Percentiles rank a stretch among this genome's conserved stretches.
These are phyloP conservation scores for Nectriaceae sp. DNA, from an alignment of 2,329 filamentous ascomycete genomes.

Conservation along the genomic window DNA sequence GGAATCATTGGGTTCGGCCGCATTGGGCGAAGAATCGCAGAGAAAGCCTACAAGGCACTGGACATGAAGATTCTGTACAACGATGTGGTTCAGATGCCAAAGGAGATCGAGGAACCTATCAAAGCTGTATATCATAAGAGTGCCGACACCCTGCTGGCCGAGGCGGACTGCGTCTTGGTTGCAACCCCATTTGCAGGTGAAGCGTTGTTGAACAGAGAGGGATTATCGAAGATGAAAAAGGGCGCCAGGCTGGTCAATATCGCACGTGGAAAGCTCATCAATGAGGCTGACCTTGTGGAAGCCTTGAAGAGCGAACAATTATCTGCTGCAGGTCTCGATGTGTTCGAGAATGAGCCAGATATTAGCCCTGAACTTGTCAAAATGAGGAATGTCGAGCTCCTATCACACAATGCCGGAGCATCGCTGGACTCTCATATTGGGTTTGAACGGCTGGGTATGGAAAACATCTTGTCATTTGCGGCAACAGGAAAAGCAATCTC, in stretches of 20 bases:
- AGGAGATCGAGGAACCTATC: constrained; percentile 13
- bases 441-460: constrained; percentile 27
- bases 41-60: constrained; percentile 28
- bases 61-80: constrained; percentile 33
- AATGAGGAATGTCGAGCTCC: constrained; percentile 29
- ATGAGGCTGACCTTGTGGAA: constrained; percentile 68
- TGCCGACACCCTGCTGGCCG: constrained; percentile 22
- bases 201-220: constrained; percentile 41
- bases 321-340: constrained; percentile 66
- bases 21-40: constrained; percentile 27
- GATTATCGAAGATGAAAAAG: constrained; percentile 71
- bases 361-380: constrained; percentile 27
- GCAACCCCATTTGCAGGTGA: constrained; percentile 27
- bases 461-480: constrained; percentile 25
- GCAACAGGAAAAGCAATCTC: constrained; percentile 26
- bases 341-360: constrained; percentile 69
- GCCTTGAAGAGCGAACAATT: constrained; percentile 65
- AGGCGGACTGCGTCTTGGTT: constrained; percentile 27
- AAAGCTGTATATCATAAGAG: constrained; percentile 22
- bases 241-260: constrained; percentile 72
- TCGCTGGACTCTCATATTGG: constrained; percentile 28
- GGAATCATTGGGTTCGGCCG: constrained; percentile 29
- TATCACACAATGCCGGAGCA: constrained; percentile 28
- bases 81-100: constrained; percentile 24
- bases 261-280: constrained; percentile 70